phyloP scores from a whole-genome alignment of 345 rosid species.

The Bruguiera parviflora region DNA sequence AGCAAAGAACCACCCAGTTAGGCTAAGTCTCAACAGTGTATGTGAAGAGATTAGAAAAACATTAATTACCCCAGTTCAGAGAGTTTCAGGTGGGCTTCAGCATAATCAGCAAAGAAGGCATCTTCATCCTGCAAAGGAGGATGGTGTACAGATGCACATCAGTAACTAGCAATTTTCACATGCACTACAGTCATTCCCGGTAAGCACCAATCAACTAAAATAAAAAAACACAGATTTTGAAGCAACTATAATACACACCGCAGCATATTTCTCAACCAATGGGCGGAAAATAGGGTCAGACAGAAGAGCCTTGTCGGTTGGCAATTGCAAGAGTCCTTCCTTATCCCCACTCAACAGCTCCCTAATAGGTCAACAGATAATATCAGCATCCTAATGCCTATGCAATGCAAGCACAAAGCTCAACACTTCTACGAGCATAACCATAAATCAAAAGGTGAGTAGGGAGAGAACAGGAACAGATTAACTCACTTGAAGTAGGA shows the following conservation, averaged over 20 bases:
- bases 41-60: background rate
- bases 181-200: background rate
- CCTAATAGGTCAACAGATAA: constrained; percentile 31
- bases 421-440: background rate
- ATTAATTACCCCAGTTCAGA: constrained; percentile 82
- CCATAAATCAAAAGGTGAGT: background rate
- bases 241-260: constrained; percentile 30
- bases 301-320: constrained; percentile 80
- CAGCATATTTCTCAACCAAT: constrained; percentile 85
- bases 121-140: constrained; percentile 67
- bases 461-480: background rate
- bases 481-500: constrained; percentile 72
- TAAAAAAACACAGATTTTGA: background rate
- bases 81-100: constrained; percentile 78
- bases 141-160: background rate
- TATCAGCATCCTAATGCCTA: background rate
- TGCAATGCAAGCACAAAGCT: background rate
- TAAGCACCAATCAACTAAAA: background rate
- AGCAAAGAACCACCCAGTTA: background rate
- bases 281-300: constrained; percentile 85
- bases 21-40: background rate
- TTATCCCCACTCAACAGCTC: constrained; percentile 81
- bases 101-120: constrained; percentile 77
- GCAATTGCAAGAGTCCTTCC: constrained; percentile 77
- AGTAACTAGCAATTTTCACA: background rate